Conservation (phyloP, 805 yeast species). For the Cyberlindnera mycetangii region DNA sequence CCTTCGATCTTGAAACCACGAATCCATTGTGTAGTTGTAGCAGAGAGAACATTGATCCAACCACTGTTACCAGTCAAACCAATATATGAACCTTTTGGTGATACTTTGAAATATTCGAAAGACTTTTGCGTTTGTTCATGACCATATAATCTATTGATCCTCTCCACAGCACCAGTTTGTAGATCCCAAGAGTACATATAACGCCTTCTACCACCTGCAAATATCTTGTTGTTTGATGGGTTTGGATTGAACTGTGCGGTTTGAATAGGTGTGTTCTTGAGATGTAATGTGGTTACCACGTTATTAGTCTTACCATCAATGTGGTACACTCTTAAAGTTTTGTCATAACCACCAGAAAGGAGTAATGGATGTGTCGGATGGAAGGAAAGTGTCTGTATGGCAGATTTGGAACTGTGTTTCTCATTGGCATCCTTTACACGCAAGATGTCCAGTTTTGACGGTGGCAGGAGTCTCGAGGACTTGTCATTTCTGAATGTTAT, state of each 20-base stretch:
- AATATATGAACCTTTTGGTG: conserved; percentile 67
- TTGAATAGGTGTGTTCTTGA: conserved; percentile 77
- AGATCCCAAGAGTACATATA: conserved; percentile 93
- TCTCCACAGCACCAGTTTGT: conserved; percentile 69
- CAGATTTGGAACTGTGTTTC: conserved; percentile 65
- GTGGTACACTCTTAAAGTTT: conserved; percentile 81
- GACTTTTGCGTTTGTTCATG: conserved; percentile 82
- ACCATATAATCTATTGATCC: conserved; percentile 86
- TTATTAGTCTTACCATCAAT: conserved; percentile 84
- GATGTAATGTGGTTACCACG: conserved; percentile 76
- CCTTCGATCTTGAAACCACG: conserved; percentile 90
- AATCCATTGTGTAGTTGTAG: conserved; percentile 81
- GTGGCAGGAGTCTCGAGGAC: conserved; percentile 57
- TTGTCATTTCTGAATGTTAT: conserved; percentile 37
- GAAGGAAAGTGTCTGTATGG: conserved; percentile 81
- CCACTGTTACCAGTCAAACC: conserved; percentile 85
- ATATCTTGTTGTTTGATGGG: conserved; percentile 48
- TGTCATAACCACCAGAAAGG: conserved; percentile 90
- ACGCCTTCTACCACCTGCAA: conserved; percentile 88
- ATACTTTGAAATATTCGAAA: conserved; percentile 80
- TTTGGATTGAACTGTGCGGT: conserved; percentile 64
- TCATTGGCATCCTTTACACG: conserved; percentile 85
- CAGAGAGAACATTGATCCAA: conserved; percentile 80
- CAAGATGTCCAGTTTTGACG: conserved; percentile 68
- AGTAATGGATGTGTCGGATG: conserved; percentile 82